Evolutionary conservation across 805 yeast species (phyloP).

Genomic region (Myxozyma sirexii): DNA sequence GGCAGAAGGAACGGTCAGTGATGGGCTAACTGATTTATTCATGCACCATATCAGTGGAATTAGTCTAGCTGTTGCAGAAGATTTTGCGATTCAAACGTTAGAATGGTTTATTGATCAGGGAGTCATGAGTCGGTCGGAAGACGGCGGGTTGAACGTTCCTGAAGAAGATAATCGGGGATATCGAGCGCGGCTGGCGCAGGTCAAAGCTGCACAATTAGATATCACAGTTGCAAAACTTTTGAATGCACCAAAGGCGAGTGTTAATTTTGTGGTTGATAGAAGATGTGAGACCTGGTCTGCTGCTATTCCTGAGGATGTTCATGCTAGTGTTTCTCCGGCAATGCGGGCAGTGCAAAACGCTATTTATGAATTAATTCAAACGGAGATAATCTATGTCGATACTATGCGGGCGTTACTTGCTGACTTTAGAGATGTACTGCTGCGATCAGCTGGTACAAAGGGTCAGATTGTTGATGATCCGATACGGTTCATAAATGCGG

Average conservation of each 20-base stretch:
- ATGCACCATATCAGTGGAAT: slow-evolving; percentile 39
- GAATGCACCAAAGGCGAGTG: slow-evolving; percentile 8
- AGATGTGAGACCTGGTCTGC: slow-evolving; percentile 16
- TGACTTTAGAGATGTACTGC: slow-evolving; percentile 50
- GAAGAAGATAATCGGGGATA: slow-evolving; percentile 16
- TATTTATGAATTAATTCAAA: slow-evolving; percentile 70
- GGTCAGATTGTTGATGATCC: slow-evolving; percentile 51
- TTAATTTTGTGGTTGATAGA: background rate
- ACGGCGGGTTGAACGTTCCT: slow-evolving; percentile 11
- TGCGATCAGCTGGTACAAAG: slow-evolving; percentile 37
- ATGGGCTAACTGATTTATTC: slow-evolving; percentile 36
- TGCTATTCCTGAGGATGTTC: slow-evolving; percentile 17
- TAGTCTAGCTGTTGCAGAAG: slow-evolving; percentile 41
- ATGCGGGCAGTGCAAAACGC: slow-evolving; percentile 70
- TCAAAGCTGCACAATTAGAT: slow-evolving; percentile 42
- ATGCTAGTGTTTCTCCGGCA: slow-evolving; percentile 29
- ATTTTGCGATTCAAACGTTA: slow-evolving; percentile 38
- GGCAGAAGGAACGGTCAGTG: slow-evolving; percentile 32
- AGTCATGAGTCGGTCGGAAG: slow-evolving; percentile 28
- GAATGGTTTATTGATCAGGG: slow-evolving; percentile 36
- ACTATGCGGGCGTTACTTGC: slow-evolving; percentile 67
- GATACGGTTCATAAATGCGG: slow-evolving; percentile 58
- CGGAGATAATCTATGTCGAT: slow-evolving; percentile 71
- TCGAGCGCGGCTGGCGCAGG: slow-evolving; percentile 10
- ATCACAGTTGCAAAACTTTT: slow-evolving; percentile 28